phyloP scores from a whole-genome alignment of 345 rosid genomes.

The Rhodamnia argentea region DNA sequence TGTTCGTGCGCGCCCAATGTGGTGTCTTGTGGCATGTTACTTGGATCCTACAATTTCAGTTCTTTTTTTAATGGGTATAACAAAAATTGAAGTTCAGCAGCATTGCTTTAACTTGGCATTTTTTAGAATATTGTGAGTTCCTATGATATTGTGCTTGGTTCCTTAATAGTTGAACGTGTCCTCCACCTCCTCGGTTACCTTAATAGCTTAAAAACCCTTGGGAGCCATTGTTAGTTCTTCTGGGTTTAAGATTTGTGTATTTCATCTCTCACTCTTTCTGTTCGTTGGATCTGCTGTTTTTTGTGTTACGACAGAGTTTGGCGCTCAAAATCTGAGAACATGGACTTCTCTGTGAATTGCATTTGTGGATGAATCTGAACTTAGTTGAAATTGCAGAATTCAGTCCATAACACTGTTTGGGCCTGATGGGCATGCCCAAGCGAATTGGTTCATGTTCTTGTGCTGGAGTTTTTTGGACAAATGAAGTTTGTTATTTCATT shows the following conservation, averaged over 20 bases:
- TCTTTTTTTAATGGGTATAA: not conserved
- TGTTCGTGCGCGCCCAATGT: not conserved
- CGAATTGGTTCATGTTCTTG: not conserved
- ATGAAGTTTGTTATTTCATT: not conserved
- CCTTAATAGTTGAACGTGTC: not conserved
- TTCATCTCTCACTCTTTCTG: not conserved
- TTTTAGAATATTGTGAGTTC: not conserved
- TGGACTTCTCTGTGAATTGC: not conserved
- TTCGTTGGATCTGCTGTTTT: not conserved
- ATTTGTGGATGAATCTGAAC: not conserved
- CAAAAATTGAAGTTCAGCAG: not conserved
- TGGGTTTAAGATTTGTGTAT: not conserved
- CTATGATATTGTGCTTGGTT: not conserved
- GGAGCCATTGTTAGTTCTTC: not conserved
- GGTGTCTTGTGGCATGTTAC: not conserved
- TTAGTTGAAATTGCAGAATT: not conserved
- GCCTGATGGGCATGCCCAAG: not conserved
- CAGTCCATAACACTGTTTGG: not conserved
- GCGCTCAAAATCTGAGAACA: not conserved
- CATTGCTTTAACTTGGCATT: not conserved
- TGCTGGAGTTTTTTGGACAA: not conserved
- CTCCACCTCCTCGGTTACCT: not conserved
- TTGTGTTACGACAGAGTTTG: not conserved
- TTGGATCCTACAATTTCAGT: not conserved
- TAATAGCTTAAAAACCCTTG: not conserved